Evolutionary conservation across 2,329 filamentous ascomycete species (phyloP), one percentile per base, ranked within the genome.

Genomic region (Monosporascus ibericus): DNA sequence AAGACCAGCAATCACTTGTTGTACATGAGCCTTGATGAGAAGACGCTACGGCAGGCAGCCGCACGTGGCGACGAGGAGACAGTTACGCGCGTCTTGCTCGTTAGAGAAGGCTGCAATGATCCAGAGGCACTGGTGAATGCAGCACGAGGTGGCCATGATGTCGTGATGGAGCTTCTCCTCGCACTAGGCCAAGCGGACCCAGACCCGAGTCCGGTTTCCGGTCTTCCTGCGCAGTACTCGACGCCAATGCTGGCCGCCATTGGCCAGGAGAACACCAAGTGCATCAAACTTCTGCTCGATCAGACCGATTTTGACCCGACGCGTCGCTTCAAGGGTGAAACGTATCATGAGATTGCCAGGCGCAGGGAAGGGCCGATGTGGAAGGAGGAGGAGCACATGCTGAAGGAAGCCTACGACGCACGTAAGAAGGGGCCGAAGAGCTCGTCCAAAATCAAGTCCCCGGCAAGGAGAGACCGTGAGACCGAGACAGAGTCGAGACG

Each of bases 161-260:
- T 92, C 52, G 88, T 95, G 24, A 83, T 96, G 55, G 89, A 92
- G 64, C 80, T 96, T 27, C 70, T 91, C 48, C 70, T 90, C 42
- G 86, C 86, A 8, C 74, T 90, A 58, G 87, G 86, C 3, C 75
- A 79, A 48, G 80, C 80, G 14, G 81, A 82, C 50, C 77, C 81
- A 0, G 89, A 94, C 61, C 90, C 90, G 34, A 75, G 80, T 6
- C 82, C 88, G 14, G 70, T 91, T 47, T 63, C 75, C 8, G 77
- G 79, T 30, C 75, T 81, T 53, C 75, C 78, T 27, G 72, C 79
- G 42, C 91, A 94, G 52, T 86, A 88, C 63, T 87, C 92, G 49
- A 97, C 92, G 1, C 94, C 94, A 1, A 95, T 99, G 77, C 80
- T 96, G 38, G 91, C 92, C 53, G 92, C 94, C 1, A 96, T 99